phyloP scores from a whole-genome alignment of 2,329 filamentous ascomycete species.

The Aspergillus persii region DNA sequence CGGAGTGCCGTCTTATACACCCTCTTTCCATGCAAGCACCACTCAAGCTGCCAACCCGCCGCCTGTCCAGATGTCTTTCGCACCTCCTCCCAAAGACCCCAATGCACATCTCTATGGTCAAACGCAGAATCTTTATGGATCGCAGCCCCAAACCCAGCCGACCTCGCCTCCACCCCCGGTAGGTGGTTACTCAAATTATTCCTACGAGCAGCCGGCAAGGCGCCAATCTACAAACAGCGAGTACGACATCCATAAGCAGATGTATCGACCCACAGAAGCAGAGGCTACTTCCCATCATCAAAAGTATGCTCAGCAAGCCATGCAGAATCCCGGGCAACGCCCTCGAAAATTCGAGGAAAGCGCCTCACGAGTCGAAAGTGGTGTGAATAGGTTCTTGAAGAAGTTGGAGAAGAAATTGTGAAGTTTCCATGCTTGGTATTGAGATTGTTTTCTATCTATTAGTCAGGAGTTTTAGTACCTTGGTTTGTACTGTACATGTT shows the following conservation, averaged over 20 bases:
- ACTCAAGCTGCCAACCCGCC: constrained; percentile 1
- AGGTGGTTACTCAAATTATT: constrained; percentile 43
- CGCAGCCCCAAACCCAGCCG: constrained; percentile 16
- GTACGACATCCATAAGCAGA: constrained; percentile 47
- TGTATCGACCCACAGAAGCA: constrained; percentile 46
- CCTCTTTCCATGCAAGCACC: constrained; percentile 19
- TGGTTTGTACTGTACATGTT: neutral
- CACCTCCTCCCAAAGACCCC: constrained; percentile 33
- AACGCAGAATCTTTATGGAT: constrained; percentile 26
- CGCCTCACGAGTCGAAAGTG: constrained; percentile 40
- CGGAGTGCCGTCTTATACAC: constrained; percentile 29
- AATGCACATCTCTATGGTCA: constrained; percentile 36
- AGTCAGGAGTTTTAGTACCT: neutral
- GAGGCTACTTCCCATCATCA: constrained; percentile 40
- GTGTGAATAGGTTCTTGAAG: constrained; percentile 46
- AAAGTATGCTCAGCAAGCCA: constrained; percentile 32
- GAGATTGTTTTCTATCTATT: neutral
- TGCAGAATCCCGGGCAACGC: constrained; percentile 31
- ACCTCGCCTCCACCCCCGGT: constrained; percentile 19
- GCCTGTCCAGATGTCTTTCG: constrained; percentile 28
- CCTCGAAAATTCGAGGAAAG: constrained; percentile 39
- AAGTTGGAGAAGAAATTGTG: constrained; percentile 44
- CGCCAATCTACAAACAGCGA: constrained; percentile 24
- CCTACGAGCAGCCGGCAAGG: constrained; percentile 37
- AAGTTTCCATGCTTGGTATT: neutral